Base-by-base conservation (phyloP, 441 rosid genomes). In the Rhodomyrtus psidioides region DNA sequence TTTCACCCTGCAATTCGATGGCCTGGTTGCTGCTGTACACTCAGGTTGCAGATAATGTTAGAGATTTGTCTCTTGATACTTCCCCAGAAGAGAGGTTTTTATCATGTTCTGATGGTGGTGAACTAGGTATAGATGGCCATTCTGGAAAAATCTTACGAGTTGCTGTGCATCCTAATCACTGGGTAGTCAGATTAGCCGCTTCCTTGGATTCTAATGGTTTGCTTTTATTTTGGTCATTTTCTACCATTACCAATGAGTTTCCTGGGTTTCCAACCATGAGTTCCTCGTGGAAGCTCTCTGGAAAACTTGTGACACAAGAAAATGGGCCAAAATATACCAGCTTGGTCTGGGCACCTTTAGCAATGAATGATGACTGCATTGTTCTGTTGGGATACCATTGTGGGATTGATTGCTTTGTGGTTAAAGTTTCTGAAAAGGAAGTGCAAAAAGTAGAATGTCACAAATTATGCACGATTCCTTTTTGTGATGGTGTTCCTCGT, bases 371-470 rank as follows among this genome's bases (percentile, higher is more conserved):
- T 86, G 95, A 95, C 83, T 89, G 86, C 83, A 87, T 96, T 88
- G 94, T 96, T 90, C 90, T 97, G 70, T 88, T 91, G 90, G 99
- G 98, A 84, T 96, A 94, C 92, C 90, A 62, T 55, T 92, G 91
- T 85, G 99, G 99, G 86, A 90, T 97, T 82, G 99, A 97, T 91
- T 95, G 95, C 92, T 94, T 96, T 91, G 86, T 94, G 27, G 93
- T 97, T 86, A 92, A 91, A 88, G 83, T 88, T 55, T 88, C 89
- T 86, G 91, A 89, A 88, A 89, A 57, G 81, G 91, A 86, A 82
- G 88, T 83, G 85, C 89, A 84, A 81, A 92, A 86, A 60, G 74
- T 88, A 85, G 82, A 84, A 83, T 93, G 95, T 88, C 95, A 91
- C 86, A 91, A 86, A 88, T 57, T 94, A 65, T 94, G 97, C 92